Base-by-base conservation (phyloP, 257 asterid species). In the Rubia yunnanensis region DNA sequence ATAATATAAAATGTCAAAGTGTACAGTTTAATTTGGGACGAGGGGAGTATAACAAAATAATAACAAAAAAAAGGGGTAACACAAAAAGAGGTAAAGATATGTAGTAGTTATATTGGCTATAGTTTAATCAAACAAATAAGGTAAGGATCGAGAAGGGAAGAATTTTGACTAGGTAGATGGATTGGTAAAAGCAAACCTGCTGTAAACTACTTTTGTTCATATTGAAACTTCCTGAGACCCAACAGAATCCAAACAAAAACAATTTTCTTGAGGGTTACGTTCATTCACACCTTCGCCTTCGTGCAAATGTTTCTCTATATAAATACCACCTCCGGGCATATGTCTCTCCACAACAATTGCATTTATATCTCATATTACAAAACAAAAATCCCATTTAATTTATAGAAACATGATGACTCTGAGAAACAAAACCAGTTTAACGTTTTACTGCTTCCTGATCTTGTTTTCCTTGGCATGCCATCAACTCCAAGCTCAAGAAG, bases 401-500 rank as follows among this genome's bases (percentile, higher is more conserved):
- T 5, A 10, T 15, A 32, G 1, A 8, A 60, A 35, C 18, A 73
- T 70, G 77, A 72, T 59, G 66, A 49, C 28, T 46, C 55, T 64
- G 64, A 67, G 54, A 65, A 58, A 27, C 26, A 52, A 15, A 65
- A 28, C 15, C 13, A 20, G 49, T 39, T 48, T 49, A 15, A 63
- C 67, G 27, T 26, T 64, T 26, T 32, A 61, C 54, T 46, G 76
- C 72, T 72, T 74, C 50, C 67, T 86, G n/a, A 22, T 77, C 22
- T 46, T 77, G 24, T 34, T 69, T 61, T 66, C 76, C 31, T 35
- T 54, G 24, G 72, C 83, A 67, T 66, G 60, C 15, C 0, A 24
- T 35, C 52, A 66, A n/a, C 36, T 77, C 28, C 66, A 27, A 68
- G 84, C 83, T 48, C 82, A 86, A 36, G 86, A 86, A 84, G 81